Base-by-base conservation (phyloP, 495 filamentous ascomycete genomes). In the Chaetomium fimeti region DNA sequence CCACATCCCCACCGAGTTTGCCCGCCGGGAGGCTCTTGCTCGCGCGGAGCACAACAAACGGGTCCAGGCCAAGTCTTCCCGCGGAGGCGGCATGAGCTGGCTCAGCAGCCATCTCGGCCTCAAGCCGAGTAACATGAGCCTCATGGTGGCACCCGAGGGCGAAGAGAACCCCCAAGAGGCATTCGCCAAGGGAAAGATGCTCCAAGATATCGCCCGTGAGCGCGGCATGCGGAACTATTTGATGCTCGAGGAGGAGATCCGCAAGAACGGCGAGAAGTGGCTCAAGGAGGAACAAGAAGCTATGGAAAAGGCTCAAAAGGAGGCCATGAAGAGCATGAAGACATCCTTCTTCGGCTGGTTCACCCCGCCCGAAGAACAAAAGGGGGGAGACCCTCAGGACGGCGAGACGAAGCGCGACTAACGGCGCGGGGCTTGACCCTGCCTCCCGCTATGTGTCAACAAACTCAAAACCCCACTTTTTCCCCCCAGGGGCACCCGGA, bases 221-320 rank as follows among this genome's bases (percentile, higher is more conserved):
- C 82, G 91, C 43, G 93, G 95, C 27, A 90, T 91, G 77, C 88
- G 88, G 78, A 87, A 91, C 74, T 98, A 98, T 77, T 85, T 96
- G 79, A 74, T 86, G 72, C 84, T 96, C 64, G 94, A 98, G 77
- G 85, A 84, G 71, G 87, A 96, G 78, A 94, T 98, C 72, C 82
- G 87, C 48, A 89, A 92, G 76, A 93, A 98, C 73, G 94, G 91
- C 45, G 90, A 91, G 79, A 91, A 92, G 77, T 95, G 92, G 91
- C 80, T 98, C 69, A 90, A 89, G 80, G 93, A 97, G 76, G 92
- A 96, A 82, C 89, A 87, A 47, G 86, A 86, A 45, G 84, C 89
- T 65, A 87, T 91, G 76, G 92, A 97, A 83, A 93, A 90, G 82
- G 81, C 85, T 62, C 87, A 88, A 67, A 89, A 95, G 67, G 92